Evolutionary conservation across 2,329 filamentous ascomycete species (phyloP), one percentile per base, ranked within the genome.

Genomic region (Ascocoryne sarcoides): DNA sequence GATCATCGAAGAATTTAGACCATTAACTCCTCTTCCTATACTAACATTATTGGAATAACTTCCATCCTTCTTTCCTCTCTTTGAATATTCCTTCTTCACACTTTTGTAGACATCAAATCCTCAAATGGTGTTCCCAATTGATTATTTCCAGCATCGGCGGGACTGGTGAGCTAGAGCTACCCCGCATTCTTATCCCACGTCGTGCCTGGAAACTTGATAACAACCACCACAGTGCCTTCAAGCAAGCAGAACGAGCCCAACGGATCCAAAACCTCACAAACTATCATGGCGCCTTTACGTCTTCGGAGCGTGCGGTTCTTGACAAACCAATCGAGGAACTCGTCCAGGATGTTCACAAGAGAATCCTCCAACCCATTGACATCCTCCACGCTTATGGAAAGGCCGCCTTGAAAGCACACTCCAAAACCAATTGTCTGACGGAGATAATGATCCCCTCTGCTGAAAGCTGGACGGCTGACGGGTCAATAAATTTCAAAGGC

Each of bases 361-460:
- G 79, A 32, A 64, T 69, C 39, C 67, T 78, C 36, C 70, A 73
- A 10, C 80, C 89, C 0, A 60, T 81, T 17, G 79, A 87, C 46
- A 75, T 95, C 34, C 76, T 95, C n/a, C 77, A 71, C 44, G 79
- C 87, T 9, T 96, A 95, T 60, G 84, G 84, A 55, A 95, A 93
- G 62, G 80, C 90, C 15, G 84, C 89, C 0, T 60, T 94, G 38
- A 82, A 79, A 56, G 89, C 87, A 1, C 90, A 95, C 26, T 73
- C 81, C 47, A 82, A 82, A 63, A 95, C 88, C 2, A 95, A 95
- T 61, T 93, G 86, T 57, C 65, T 93, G 10, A 95, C 90, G 0
- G 89, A 95, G 63, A 68, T 95, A 41, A 75, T 95, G 66, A 73
- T 95, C 28, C 70, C 76, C 0, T 80, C 82, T 40, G 23, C 7